phyloP scores from a whole-genome alignment of 129 eudicot species.

The Artemisia argyi region DNA sequence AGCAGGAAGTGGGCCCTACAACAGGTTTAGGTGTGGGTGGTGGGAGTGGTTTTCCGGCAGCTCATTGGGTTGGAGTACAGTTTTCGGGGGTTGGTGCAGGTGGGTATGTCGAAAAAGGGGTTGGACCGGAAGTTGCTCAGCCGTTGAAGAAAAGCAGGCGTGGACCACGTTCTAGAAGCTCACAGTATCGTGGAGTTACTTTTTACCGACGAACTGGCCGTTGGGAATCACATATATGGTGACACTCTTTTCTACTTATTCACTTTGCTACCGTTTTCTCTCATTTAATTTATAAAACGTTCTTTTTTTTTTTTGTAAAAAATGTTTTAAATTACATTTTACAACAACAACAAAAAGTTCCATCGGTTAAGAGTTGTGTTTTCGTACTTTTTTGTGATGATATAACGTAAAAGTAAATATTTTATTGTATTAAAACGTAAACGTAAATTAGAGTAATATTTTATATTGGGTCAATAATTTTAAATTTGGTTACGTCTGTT shows the following conservation, averaged over 20 bases:
- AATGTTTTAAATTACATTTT: too few relatives aligned
- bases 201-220: constrained; percentile 99
- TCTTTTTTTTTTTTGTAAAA: not conserved
- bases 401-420: too few relatives aligned
- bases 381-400: too few relatives aligned
- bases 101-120: constrained; percentile 30
- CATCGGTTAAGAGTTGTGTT: too few relatives aligned
- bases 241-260: constrained; percentile 1
- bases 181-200: constrained; percentile 97
- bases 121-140: constrained; percentile 52
- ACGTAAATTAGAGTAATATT: too few relatives aligned
- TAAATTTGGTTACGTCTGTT: too few relatives aligned
- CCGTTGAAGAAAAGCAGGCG: constrained; percentile 91
- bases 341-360: too few relatives aligned
- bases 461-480: too few relatives aligned
- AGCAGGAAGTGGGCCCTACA: constrained; percentile 39
- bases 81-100: constrained; percentile 42
- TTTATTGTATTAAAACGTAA: too few relatives aligned
- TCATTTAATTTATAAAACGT: not conserved
- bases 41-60: constrained; percentile 42
- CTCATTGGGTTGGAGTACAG: constrained; percentile 81
- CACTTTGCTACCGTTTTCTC: not conserved
- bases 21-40: constrained; percentile 16
- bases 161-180: constrained; percentile 95
- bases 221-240: constrained; percentile 99